Base-by-base conservation (phyloP, 352 stramenopile genomes). In the Paralagenidium karlingii region DNA sequence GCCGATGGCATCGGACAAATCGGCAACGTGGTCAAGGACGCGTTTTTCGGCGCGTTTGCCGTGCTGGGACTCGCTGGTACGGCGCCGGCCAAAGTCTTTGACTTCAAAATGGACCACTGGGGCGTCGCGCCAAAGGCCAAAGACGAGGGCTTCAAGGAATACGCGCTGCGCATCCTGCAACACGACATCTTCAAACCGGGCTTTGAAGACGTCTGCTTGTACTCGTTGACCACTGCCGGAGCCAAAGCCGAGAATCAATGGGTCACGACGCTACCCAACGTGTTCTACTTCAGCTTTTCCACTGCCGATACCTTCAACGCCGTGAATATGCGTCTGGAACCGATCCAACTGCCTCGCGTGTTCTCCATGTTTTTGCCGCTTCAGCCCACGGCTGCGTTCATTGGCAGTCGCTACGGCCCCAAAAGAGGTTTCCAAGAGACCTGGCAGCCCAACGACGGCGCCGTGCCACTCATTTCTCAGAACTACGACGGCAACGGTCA, bases 281-380 rank as follows among this genome's bases (percentile, higher is more conserved):
- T 80, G 10, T 77, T 69, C 49, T 77, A 81, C 54, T 81, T 63
- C 38, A 77, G 63, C 44, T 75, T 68, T 44, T 40, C 49, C 16
- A 77, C 60, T 2, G 33, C 58, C 7, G 60, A 75, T 45, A 73
- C 60, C 38, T 68, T 55, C 39, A 24, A 38, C 16, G 50, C 49
- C 15, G 25, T 36, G 16, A 52, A 76, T 33, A 43, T 59, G 24
- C 30, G 61, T 1, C 36, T n/a, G n/a, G n/a, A n/a, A n/a, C n/a
- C n/a, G 16, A 32, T 65, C 31, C 33, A 33, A 28, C 33, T 65
- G 12, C 56, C 56, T 11, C 34, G 38, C n/a, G 32, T 39, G n/a
- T 26, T 47, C 27, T 55, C 45, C 13, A 60, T 55, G 48, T 31
- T 54, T 8, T 18, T 40, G 41, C 42, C 46, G 13, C 34, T 59